phyloP scores from a whole-genome alignment of 768 basidiomycete genomes.

The Calocybe indica region DNA sequence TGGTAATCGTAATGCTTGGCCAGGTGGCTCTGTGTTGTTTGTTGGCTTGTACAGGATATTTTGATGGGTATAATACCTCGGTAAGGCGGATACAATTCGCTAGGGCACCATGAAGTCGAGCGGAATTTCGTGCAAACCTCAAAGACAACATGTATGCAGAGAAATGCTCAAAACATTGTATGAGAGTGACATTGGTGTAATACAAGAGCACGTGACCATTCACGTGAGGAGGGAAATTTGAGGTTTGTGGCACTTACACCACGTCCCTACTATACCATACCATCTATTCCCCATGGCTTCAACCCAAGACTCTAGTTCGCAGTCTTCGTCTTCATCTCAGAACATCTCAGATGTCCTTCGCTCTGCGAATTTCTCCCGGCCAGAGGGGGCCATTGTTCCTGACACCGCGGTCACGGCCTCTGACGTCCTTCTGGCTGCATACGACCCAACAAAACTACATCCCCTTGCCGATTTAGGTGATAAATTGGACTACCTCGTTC shows the following conservation, averaged over 20 bases:
- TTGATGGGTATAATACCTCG: too few species aligned
- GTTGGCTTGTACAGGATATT: neutral
- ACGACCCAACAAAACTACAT: slow-evolving; percentile 90
- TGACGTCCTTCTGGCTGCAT: slow-evolving; percentile 81
- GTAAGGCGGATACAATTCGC: too few species aligned
- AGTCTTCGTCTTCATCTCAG: slow-evolving; percentile 32
- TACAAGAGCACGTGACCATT: too few species aligned
- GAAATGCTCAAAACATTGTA: too few species aligned
- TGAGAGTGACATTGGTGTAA: too few species aligned
- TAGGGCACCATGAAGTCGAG: too few species aligned
- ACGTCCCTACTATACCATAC: too few species aligned
- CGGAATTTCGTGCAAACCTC: too few species aligned
- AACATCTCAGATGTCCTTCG: slow-evolving; percentile 41
- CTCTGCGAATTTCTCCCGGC: slow-evolving; percentile 41
- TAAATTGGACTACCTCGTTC: slow-evolving; percentile 89
- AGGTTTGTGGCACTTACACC: too few species aligned
- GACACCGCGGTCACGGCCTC: slow-evolving; percentile 72
- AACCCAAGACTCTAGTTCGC: slow-evolving; percentile 14
- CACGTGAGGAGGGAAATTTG: too few species aligned
- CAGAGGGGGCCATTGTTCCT: slow-evolving; percentile 30
- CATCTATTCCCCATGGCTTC: too few species aligned
- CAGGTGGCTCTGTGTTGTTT: neutral
- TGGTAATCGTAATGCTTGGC: slow-evolving; percentile 5
- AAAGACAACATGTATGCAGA: too few species aligned
- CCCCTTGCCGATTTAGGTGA: slow-evolving; percentile 90